These are phyloP conservation scores for Blastobotrys terrestris DNA, from an alignment of 805 yeast genomes.

Conservation along the genomic window DNA sequence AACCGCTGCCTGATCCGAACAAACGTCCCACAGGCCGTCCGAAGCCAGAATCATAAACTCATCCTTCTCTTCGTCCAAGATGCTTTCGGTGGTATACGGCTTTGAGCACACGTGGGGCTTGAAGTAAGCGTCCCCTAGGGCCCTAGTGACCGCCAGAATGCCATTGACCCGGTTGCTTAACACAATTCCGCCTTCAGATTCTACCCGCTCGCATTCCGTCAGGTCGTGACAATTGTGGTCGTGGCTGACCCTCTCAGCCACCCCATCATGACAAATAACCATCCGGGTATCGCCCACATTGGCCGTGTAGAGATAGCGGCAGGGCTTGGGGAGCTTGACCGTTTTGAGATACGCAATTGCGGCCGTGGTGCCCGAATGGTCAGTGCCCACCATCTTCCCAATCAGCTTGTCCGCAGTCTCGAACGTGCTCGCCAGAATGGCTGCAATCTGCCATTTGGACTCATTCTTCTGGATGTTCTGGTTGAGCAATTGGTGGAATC, in stretches of 20 bases:
- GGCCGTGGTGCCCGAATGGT: constrained; percentile 88
- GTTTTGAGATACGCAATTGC: constrained; percentile 69
- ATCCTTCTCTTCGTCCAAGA: constrained; percentile 42
- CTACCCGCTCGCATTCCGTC: constrained; percentile 68
- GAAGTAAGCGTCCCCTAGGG: constrained; percentile 86
- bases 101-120: constrained; percentile 80
- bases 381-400: constrained; percentile 46
- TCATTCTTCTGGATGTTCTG: constrained; percentile 33
- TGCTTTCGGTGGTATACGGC: constrained; percentile 85
- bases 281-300: constrained; percentile 93
- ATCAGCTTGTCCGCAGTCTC: constrained; percentile 67
- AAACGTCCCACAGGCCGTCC: constrained; percentile 96
- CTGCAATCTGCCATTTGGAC: constrained; percentile 11
- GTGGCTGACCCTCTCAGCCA: constrained; percentile 71
- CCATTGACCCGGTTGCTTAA: constrained; percentile 91
- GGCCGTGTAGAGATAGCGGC: constrained; percentile 77
- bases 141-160: constrained; percentile 86
- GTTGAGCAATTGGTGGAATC: constrained; percentile 58
- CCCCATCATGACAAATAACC: constrained; percentile 61
- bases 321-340: not conserved
- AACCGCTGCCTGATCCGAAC: constrained; percentile 79
- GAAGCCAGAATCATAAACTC: constrained; percentile 85
- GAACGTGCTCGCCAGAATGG: constrained; percentile 56
- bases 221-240: constrained; percentile 88
- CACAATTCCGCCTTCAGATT: constrained; percentile 74